Evolutionary conservation across 352 stramenopile genomes (phyloP), one percentile per base, ranked within the genome.

Genomic region (Saprolegnia parasitica): DNA sequence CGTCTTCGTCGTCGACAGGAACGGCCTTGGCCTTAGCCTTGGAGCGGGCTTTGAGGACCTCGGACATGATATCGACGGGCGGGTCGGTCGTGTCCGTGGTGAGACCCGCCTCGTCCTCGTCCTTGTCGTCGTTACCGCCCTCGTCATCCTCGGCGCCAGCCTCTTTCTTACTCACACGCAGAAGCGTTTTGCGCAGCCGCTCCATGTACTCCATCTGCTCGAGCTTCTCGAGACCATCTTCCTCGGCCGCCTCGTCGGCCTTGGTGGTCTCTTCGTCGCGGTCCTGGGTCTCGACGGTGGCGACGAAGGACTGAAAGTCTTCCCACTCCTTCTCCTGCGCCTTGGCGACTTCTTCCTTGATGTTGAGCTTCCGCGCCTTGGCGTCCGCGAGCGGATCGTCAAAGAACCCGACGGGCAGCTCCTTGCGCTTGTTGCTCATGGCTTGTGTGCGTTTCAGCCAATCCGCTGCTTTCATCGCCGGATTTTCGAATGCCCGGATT

Each of bases 181-280:
- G 74, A 24, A 89, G 73, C 16, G 66, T 75, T 56, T 83, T 67
- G 16, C 82, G 79, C 47, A 86, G 86, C 45, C 80, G 78, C 56
- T 90, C 78, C 45, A 90, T 55, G 67, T 90, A 90, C 63, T 81
- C 57, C 82, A 90, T 87, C 56, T 88, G 81, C 54, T 90, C 79
- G 26, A 90, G 77, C 52, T 81, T 71, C 66, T 88, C 75, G 18
- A 58, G 15, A 0, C 74, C 81, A 21, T 85, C 81, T 11, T 74
- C 75, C 49, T 81, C 77, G 49, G 81, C 76, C 5, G 29, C 57
- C 37, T 86, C 82, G 29, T 86, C 72, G 18, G 75, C 50, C 52
- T 81, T 58, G 21, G 73, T 50, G 39, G 76, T 50, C 37, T 76
- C 57, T 45, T 86, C 74, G 20, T 80, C 70, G 4, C 20, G 61